Evolutionary conservation across 164 flowering plant species (phyloP), one percentile per base, ranked within the genome.

Genomic region (Magnolia sinica): DNA sequence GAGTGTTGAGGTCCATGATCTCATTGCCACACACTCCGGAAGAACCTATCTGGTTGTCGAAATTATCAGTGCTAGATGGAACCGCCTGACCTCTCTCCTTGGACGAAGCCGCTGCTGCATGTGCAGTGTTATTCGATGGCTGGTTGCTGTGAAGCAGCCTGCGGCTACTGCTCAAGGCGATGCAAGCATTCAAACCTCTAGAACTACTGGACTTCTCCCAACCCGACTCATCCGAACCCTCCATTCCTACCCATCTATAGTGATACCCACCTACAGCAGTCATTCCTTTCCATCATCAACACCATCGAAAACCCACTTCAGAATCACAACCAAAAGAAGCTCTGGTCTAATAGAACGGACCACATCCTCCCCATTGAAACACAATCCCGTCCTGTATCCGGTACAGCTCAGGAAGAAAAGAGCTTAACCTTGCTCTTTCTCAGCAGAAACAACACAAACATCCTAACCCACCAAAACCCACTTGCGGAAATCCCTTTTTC

Each of bases 141-240:
- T 83, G 81, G 64, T 76, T 84, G 27, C 70, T 81, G 20, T 76
- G 81, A 75, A 68, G 73, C 76, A 79, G 74, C 65, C 86, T 78
- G 13, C 72, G 83, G 74, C 83, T 89, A 79, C 84, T 83, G 19
- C 86, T 82, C 11, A 88, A 91, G 70, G 85, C 78, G 7, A 76
- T 77, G 64, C 91, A 88, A 78, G 80, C 81, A 79, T 83, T 84
- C 31, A 90, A 78, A 18, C 87, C 93, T 78, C 97, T 87, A 68
- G 89, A 90, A 82, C 82, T 89, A 68, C 80, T 83, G 75, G 92
- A 83, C 64, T 74, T 80, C 73, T 82, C 85, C 89, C 91, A 82
- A 81, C 86, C 88, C 51, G 89, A 86, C 51, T 87, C 89, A 37
- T 92, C 89, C 7, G 94, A 88, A 78, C 95, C 94, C 74, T 89